Evolutionary conservation across 1,284 basidiomycete species (phyloP), one percentile per base, ranked within the genome.

Genomic region (Tilletia horrida): DNA sequence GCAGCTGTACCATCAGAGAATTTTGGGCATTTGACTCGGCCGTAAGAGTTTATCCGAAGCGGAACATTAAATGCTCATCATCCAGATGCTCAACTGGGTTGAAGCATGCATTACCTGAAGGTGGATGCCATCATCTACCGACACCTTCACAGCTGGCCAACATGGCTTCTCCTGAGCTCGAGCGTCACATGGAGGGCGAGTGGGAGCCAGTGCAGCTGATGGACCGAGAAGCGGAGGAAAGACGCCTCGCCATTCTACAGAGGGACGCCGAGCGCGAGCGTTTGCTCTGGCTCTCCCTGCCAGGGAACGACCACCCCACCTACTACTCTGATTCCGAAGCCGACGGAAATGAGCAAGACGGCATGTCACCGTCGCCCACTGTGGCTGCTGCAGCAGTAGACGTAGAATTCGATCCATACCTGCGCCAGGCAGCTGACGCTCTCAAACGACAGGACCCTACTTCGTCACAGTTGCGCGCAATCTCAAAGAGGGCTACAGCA

Each of bases 311-410:
- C 31, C 74, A 77, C 42, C 73, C 72, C 2, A 68, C 75, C 62
- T 77, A 77, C 67, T 77, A 77, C 66, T 76, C 76, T 1, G 76
- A 77, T 64, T 74, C 76, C 0, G 73, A 75, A 66, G 71, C 73
- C 31, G 73, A 75, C 42, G 61, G 42, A 4, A 8, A 62, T 18
- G 18, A 43, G n/a, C 35, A 25, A 7, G 55, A 59, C 31, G n/a
- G 14, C 8, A 25, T 13, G 3, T 59, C 55, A 40, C 55, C 55
- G 3, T 18, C 29, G 18, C 55, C 55, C 29, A 35, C 27, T 27
- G 55, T 59, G 18, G 55, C 27, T 18, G 55, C 55, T 11, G 55
- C 55, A 29, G 55, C 55, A 25, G 27, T 16, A 16, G 23, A 25
- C 13, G 18, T 29, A 7, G 55, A 59, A 8, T 18, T 18, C 55